A percentile compares a stretch with the other conserved stretches of the same genome.
Conservation (phyloP, 768 basidiomycete genomes). For the Leccinellum albellum region DNA sequence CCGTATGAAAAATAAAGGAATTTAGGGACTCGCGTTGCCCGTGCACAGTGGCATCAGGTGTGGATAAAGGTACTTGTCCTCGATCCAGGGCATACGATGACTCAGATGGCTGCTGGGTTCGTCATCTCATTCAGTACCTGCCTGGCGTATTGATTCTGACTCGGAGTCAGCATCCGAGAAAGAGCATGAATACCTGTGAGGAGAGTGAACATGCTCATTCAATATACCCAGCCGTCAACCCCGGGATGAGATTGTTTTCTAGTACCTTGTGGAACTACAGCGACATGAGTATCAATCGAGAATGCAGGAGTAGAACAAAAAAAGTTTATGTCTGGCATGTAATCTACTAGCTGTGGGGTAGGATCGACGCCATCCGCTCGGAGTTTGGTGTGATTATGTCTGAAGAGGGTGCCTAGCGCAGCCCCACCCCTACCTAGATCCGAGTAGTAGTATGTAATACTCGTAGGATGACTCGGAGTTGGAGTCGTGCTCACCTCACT, state of each 20-base stretch:
- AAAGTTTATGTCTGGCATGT: slow-evolving; percentile 50
- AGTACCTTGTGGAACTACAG: slow-evolving; percentile 36
- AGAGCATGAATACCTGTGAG: slow-evolving; percentile 44
- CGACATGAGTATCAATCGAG: not conserved
- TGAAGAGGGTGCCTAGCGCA: slow-evolving; percentile 60
- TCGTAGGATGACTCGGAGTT: too few relatives aligned
- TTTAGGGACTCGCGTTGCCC: slow-evolving; percentile 41
- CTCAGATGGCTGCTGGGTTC: slow-evolving; percentile 41
- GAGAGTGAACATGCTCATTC: slow-evolving; percentile 68
- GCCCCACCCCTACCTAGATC: slow-evolving; percentile 42
- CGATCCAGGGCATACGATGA: slow-evolving; percentile 70
- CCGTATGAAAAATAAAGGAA: not conserved
- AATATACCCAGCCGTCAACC: slow-evolving; percentile 47
- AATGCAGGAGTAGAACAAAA: not conserved
- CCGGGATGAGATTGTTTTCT: slow-evolving; percentile 38
- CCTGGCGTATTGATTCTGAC: not conserved
- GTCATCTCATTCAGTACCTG: slow-evolving; percentile 14
- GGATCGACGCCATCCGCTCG: slow-evolving; percentile 37
- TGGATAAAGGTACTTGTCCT: slow-evolving; percentile 46
- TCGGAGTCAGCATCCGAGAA: not conserved
- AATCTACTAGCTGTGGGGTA: slow-evolving; percentile 36
- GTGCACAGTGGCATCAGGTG: slow-evolving; percentile 37
- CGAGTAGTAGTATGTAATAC: too few relatives aligned
- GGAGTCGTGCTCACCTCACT: too few relatives aligned
- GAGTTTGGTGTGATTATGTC: slow-evolving; percentile 61